Percentiles rank a stretch among this genome's conserved stretches.
Evolutionary conservation across 2,329 filamentous ascomycete species (phyloP).

Genomic region (Fusarium hostae): DNA sequence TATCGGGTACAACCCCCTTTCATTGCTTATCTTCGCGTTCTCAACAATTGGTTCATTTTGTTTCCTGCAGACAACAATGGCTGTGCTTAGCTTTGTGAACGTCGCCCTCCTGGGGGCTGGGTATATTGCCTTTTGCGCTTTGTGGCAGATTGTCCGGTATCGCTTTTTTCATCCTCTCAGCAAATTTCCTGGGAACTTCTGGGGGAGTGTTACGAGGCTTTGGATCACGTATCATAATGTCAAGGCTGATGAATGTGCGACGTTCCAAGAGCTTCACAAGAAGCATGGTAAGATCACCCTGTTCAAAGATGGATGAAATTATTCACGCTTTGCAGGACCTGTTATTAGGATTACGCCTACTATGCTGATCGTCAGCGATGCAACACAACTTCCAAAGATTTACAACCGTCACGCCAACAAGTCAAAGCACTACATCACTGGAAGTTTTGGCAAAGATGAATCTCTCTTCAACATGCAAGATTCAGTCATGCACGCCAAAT

Average conservation of each 20-base stretch:
- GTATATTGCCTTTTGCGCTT: conserved; percentile 4
- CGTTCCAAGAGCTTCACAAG: conserved; percentile 30
- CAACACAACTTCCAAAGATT: conserved; percentile 64
- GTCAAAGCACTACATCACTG: conserved; percentile 68
- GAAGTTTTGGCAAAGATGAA: conserved; percentile 65
- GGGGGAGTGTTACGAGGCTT: conserved; percentile 29
- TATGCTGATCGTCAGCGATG: conserved; percentile 46
- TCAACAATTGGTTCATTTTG: conserved; percentile 7
- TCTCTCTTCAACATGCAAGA: conserved; percentile 68
- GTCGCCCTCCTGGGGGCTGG: conserved; percentile 14
- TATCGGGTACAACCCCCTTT: background rate
- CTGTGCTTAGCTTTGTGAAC: conserved; percentile 11
- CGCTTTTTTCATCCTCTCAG: conserved; percentile 34
- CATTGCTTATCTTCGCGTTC: conserved; percentile 13
- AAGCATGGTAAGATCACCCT: conserved; percentile 17
- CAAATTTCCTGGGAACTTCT: conserved; percentile 34
- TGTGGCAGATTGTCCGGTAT: conserved; percentile 29
- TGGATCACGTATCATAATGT: conserved; percentile 42
- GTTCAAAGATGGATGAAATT: fast-evolving
- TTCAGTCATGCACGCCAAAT: conserved; percentile 60
- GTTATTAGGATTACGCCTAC: conserved; percentile 40
- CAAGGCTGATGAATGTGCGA: conserved; percentile 26
- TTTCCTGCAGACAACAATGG: conserved; percentile 8
- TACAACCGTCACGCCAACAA: conserved; percentile 68
- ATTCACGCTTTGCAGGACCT: conserved; percentile 21